These are phyloP conservation scores for Phlyctochytrium arcticum DNA, from an alignment of 192 early-diverging fungal genomes.

Conservation along the genomic window DNA sequence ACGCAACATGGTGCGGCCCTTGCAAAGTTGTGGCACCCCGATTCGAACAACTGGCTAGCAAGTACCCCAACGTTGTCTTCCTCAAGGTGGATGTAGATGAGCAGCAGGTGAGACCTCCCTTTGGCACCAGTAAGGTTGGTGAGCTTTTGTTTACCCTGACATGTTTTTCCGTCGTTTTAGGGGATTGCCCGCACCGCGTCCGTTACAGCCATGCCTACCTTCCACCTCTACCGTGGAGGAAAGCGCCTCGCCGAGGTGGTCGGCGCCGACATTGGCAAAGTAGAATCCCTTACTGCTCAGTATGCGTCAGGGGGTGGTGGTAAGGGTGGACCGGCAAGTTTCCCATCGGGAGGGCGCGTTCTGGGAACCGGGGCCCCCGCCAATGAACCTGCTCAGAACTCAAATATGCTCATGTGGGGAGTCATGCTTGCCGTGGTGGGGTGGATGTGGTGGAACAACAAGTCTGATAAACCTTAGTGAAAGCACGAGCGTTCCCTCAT, in stretches of 20 bases:
- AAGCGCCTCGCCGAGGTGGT: constrained; percentile 50
- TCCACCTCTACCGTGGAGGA: constrained; percentile 53
- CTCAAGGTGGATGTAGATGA: constrained; percentile 86
- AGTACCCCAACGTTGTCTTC: constrained; percentile 57
- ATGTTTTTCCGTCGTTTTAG: background rate
- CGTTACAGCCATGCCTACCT: constrained; percentile 71
- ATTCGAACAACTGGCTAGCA: constrained; percentile 53
- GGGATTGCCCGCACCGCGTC: constrained; percentile 29
- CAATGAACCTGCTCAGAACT: background rate
- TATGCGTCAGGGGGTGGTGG: background rate
- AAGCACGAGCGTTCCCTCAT: background rate
- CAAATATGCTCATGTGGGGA: background rate
- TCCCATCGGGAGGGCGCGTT: constrained; percentile 11
- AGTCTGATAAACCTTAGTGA: no score
- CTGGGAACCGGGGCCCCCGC: background rate
- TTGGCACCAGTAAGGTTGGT: background rate
- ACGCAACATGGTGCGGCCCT: constrained; percentile 83
- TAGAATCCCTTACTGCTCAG: constrained; percentile 29
- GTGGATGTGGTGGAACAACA: background rate
- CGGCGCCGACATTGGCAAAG: constrained; percentile 46
- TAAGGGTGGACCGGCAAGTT: no score
- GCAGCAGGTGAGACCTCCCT: constrained; percentile 30
- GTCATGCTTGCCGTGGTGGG: background rate
- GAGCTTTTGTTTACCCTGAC: background rate
- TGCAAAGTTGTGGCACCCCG: constrained; percentile 72